Evolutionary conservation across 495 filamentous ascomycete species (phyloP), one percentile per base, ranked within the genome.

Genomic region (Rhypophila decipiens): DNA sequence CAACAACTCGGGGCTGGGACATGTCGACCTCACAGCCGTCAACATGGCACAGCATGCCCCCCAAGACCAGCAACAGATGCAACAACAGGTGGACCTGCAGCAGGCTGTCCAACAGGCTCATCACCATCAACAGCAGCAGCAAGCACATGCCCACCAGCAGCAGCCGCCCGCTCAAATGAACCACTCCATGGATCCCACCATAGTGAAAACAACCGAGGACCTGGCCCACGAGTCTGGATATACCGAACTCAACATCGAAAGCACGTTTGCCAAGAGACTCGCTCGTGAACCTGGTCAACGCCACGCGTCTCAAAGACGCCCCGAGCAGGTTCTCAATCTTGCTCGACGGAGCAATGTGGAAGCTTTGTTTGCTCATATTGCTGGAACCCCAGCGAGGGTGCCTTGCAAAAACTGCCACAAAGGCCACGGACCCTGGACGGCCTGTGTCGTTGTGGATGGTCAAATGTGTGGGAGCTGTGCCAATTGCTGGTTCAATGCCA

Each of bases 371-470:
- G 72, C 71, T 8, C 72, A 75, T 46, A 73, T 75, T 22, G 65
- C 71, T 1, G 72, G 72, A 21, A 60, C 64, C 31, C 53, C 60
- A 9, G 68, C 70, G 0, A 64, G 67, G 0, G 56, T 67, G 3
- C 70, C 67, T 7, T 75, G 72, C 39, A 75, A 75, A 57, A 74
- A 74, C 52, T 75, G 72, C 51, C 71, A 73, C 53, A 75, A 75
- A 47, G 72, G 72, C 17, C 71, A 75, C 23, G 72, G 72, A 0
- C 72, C 72, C 1, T 75, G 72, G 72, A 69, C 58, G 1, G 64
- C 53, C 13, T 75, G 72, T 46, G 58, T 75, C 21, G 45, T 75
- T 9, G 66, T 73, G 21, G 68, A 74, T 21, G 72, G 72, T 7
- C 71, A 75, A 53, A 73, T 75, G 70, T 75, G 72, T 29, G 70